A percentile compares a stretch with the other conserved stretches of the same genome.
These are phyloP conservation scores for Neonectria faginata DNA, from an alignment of 2,329 filamentous ascomycete species.

Conservation along the genomic window DNA sequence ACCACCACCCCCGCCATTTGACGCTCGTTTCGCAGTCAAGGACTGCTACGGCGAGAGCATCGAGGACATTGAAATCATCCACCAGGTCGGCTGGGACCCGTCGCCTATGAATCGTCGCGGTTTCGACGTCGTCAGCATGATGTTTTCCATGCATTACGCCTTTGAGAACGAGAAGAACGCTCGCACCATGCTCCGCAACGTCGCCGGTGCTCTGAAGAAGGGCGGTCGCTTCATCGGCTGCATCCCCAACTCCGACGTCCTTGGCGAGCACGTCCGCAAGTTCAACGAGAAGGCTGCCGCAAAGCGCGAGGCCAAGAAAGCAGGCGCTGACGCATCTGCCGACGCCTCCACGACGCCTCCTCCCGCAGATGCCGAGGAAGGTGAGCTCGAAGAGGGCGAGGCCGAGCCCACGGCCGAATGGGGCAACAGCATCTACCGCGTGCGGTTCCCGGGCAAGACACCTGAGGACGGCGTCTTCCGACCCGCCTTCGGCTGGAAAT, in stretches of 20 bases:
- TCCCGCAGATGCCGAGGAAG: slow-evolving; percentile 52
- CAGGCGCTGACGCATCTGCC: slow-evolving; percentile 29
- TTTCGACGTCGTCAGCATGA: slow-evolving; percentile 97
- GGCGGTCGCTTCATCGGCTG: slow-evolving; percentile 94
- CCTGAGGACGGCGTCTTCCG: slow-evolving; percentile 91
- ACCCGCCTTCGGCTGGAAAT: slow-evolving; percentile 97
- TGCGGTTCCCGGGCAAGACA: slow-evolving; percentile 86
- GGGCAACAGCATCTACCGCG: slow-evolving; percentile 93
- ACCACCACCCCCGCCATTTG: slow-evolving; percentile 72
- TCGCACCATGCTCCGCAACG: slow-evolving; percentile 91
- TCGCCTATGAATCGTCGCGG: slow-evolving; percentile 80
- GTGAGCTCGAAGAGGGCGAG: slow-evolving; percentile 70
- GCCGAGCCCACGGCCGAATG: slow-evolving; percentile 78
- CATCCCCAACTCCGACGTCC: slow-evolving; percentile 96
- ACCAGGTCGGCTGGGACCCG: slow-evolving; percentile 87
- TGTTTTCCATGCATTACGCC: slow-evolving; percentile 99
- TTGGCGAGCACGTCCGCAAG: slow-evolving; percentile 80
- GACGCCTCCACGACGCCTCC: slow-evolving; percentile 42
- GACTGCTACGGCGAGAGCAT: slow-evolving; percentile 92
- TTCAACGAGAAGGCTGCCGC: slow-evolving; percentile 70
- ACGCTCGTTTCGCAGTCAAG: slow-evolving; percentile 88
- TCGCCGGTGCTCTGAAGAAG: slow-evolving; percentile 90
- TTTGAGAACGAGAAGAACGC: slow-evolving; percentile 94
- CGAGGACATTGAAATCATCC: slow-evolving; percentile 82
- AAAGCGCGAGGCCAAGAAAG: slow-evolving; percentile 49